These are phyloP conservation scores for Globisporangium viniferum DNA, from an alignment of 352 stramenopile genomes.

Conservation along the genomic window DNA sequence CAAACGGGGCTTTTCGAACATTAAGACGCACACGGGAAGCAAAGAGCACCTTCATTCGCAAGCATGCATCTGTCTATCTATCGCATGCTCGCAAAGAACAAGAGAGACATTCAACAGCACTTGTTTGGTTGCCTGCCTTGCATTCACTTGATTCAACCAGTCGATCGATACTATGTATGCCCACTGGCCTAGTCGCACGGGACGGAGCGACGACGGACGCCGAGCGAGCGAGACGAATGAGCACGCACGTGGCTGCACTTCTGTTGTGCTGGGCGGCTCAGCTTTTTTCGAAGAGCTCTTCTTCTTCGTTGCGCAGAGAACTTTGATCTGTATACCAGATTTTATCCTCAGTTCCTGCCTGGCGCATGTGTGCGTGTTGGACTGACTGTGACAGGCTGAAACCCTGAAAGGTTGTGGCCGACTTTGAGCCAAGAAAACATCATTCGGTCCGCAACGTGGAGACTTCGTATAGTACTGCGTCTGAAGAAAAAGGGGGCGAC, in stretches of 20 bases:
- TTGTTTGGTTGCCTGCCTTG: no score
- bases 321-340: not conserved
- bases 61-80: not conserved
- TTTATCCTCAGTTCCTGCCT: not conserved
- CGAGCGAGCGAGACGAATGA: not conserved
- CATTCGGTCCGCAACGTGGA: not conserved
- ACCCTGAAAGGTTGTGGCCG: no score
- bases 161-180: not conserved
- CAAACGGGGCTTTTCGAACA: slow-evolving; percentile 1
- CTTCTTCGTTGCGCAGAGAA: not conserved
- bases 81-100: not conserved
- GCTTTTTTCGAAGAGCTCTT: slow-evolving; percentile 4
- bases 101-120: not conserved
- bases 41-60: not conserved
- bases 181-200: no score
- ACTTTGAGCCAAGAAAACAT: slow-evolving; percentile 1
- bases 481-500: not conserved
- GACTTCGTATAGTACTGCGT: no score
- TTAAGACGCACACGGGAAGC: not conserved
- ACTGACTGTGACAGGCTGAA: not conserved
- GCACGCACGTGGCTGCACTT: not conserved
- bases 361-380: not conserved
- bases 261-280: not conserved
- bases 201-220: not conserved
- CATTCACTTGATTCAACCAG: not conserved